These are phyloP conservation scores for Erodium trifolium DNA, from an alignment of 441 rosid genomes.

Conservation along the genomic window DNA sequence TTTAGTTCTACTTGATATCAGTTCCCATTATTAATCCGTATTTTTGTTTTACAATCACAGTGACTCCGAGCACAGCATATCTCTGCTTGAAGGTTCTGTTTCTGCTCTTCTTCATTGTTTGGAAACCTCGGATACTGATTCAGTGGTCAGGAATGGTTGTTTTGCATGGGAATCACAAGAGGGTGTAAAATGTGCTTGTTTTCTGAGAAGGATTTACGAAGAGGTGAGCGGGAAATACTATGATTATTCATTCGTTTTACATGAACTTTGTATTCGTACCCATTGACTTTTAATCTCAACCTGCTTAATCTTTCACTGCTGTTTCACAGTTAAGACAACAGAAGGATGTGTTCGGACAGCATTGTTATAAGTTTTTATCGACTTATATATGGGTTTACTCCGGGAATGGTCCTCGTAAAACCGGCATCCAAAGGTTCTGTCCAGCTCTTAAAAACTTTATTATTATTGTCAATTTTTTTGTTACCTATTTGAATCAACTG, in stretches of 20 bases:
- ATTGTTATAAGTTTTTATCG: slow-evolving; percentile 71
- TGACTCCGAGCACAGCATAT: slow-evolving; percentile 54
- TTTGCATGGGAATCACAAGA: slow-evolving; percentile 52
- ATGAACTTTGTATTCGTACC: background rate
- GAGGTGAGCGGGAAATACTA: slow-evolving; percentile 45
- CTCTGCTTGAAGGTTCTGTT: slow-evolving; percentile 67
- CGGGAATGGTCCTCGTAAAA: slow-evolving; percentile 57
- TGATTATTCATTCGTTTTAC: background rate
- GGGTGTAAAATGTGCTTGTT: slow-evolving; percentile 65
- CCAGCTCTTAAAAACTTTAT: too few species aligned
- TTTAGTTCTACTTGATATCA: background rate
- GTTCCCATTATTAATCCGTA: slow-evolving; percentile 7
- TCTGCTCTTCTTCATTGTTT: slow-evolving; percentile 59
- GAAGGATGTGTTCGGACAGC: slow-evolving; percentile 57
- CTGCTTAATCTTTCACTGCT: slow-evolving; percentile 13
- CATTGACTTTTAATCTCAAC: slow-evolving; percentile 5
- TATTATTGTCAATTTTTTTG: background rate
- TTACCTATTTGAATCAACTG: background rate
- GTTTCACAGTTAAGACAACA: slow-evolving; percentile 78
- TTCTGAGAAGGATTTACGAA: slow-evolving; percentile 85
- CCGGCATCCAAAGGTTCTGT: slow-evolving; percentile 61
- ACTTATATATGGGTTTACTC: slow-evolving; percentile 70
- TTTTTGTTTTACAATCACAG: slow-evolving; percentile 32
- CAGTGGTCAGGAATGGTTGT: slow-evolving; percentile 27
- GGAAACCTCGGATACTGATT: slow-evolving; percentile 46